Conservation (phyloP, 352 stramenopile species). For the Thalassiosira allenii region DNA sequence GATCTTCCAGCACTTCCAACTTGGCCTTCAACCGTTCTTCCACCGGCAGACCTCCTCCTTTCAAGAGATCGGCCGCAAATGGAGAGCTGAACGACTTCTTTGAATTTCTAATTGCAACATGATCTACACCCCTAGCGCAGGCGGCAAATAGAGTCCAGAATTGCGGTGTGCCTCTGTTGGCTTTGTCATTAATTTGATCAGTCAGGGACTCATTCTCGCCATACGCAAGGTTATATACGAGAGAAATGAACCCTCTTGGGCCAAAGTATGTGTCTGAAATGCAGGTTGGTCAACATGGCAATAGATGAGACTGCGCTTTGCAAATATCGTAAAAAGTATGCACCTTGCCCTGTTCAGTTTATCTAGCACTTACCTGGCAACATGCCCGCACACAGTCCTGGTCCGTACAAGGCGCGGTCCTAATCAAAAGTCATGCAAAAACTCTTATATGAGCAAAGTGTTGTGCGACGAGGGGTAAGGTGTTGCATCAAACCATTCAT, state of each 20-base stretch:
- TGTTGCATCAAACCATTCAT: neutral
- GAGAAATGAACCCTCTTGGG: conserved; percentile 50
- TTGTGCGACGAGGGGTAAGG: neutral
- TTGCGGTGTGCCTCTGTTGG: conserved; percentile 63
- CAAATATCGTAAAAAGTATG: too few relatives aligned
- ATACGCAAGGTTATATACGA: conserved; percentile 68
- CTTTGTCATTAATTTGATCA: conserved; percentile 33
- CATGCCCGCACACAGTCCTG: conserved; percentile 34
- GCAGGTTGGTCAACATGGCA: too few relatives aligned
- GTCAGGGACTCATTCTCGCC: conserved; percentile 54
- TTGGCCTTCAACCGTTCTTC: conserved; percentile 55
- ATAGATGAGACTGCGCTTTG: too few relatives aligned
- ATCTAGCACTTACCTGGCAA: too few relatives aligned
- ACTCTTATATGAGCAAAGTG: neutral
- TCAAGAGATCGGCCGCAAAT: conserved; percentile 64
- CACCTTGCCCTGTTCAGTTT: too few relatives aligned
- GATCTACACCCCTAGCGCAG: conserved; percentile 47
- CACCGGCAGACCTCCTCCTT: conserved; percentile 49
- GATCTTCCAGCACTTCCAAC: conserved; percentile 50
- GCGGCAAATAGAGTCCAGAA: conserved; percentile 67
- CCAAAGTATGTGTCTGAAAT: conserved; percentile 54
- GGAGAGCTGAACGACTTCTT: conserved; percentile 29
- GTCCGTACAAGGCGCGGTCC: conserved; percentile 32
- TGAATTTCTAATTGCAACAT: conserved; percentile 25
- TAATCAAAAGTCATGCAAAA: conserved; percentile 1